Evolutionary conservation across 2,329 filamentous ascomycete species (phyloP), one percentile per base, ranked within the genome.

Genomic region (Chaetomiaceae sp.): DNA sequence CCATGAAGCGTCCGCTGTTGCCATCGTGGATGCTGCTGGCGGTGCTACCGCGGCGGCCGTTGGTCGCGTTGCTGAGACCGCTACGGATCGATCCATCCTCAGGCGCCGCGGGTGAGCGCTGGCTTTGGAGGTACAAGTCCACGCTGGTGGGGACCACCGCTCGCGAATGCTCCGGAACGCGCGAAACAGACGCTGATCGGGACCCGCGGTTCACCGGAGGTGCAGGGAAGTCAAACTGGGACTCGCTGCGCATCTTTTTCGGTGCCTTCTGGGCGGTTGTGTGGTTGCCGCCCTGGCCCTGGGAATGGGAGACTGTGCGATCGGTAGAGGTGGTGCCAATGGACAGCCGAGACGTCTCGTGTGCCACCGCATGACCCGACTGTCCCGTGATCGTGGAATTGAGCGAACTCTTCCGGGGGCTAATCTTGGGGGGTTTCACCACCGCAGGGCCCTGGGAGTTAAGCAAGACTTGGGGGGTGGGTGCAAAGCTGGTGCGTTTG

Each of bases 61-160:
- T 37, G 38, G 49, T 54, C 10, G 48, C 31, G 4, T 50, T 35
- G 35, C 58, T 55, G 16, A 47, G 52, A 10, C 55, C 49, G 25
- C 63, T 66, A n/a, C 60, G 62, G 8, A 69, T 61, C 0, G 72
- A 72, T 14, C 65, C 62, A 9, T 60, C 55, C 14, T 65, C 63
- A 19, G 40, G 47, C 8, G 44, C 44, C 4, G 44, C 35, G 12
- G 50, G 39, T 1, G 62, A 56, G 1, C 51, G 53, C 23, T 59
- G 58, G 2, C 70, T 70, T 31, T 70, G 69, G 14, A 74, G 65
- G 53, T 70, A 75, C 44, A 75, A 75, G 47, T 80, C 76, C 4
- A 75, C 65, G 6, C 74, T 79, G 2, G 69, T 70, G 0, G 78
- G 78, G 25, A 77, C 80, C 27, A 77, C 55, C 0, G 78, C 76